These are phyloP conservation scores for Leccinum aurantiacum DNA, from an alignment of 768 basidiomycete species.

Conservation along the genomic window DNA sequence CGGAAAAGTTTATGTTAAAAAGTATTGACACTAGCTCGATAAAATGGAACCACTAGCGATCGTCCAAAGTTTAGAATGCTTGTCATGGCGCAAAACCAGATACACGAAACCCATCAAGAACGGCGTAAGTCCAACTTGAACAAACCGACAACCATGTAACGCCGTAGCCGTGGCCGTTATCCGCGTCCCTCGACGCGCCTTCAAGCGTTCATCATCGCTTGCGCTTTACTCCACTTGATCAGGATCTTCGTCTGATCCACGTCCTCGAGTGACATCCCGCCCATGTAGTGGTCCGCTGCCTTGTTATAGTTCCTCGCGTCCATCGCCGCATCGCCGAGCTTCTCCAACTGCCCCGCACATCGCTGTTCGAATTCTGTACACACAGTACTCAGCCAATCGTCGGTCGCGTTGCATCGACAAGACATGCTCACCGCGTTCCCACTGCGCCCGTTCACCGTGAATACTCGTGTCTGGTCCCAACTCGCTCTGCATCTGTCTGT, in stretches of 20 bases:
- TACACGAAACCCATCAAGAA: not conserved
- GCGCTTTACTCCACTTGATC: not conserved
- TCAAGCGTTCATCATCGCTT: not conserved
- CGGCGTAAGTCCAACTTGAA: not conserved
- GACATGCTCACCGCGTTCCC: not conserved
- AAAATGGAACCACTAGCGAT: not conserved
- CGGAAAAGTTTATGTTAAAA: too few species aligned
- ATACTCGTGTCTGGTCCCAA: not conserved
- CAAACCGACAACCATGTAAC: not conserved
- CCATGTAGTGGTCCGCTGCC: not conserved
- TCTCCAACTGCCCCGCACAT: not conserved
- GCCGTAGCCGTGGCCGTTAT: not conserved
- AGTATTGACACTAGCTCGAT: not conserved
- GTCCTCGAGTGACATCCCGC: not conserved
- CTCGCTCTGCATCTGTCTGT: not conserved
- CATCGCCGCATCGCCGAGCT: not conserved
- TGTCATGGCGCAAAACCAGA: not conserved
- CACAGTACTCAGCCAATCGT: not conserved
- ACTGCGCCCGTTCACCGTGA: not conserved
- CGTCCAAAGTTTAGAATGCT: not conserved
- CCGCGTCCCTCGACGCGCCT: not conserved
- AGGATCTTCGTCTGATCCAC: not conserved
- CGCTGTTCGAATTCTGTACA: not conserved
- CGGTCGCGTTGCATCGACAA: not conserved
- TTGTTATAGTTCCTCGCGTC: not conserved